A percentile compares a stretch with the other conserved stretches of the same genome.
Conservation (phyloP, 2,329 filamentous ascomycete genomes). For the Apiospora hydei region DNA sequence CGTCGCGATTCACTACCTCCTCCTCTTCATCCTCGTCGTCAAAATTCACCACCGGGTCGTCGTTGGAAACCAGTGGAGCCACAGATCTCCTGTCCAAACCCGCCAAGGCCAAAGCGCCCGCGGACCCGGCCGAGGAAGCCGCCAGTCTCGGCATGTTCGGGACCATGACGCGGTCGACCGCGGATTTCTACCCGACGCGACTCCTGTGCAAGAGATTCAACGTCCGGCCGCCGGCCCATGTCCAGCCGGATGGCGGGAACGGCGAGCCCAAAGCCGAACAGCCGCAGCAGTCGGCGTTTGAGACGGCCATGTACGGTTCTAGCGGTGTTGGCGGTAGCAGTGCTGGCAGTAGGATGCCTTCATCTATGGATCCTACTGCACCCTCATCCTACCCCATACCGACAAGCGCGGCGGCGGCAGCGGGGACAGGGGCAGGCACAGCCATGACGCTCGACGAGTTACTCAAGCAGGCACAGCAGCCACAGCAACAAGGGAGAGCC, state of each 20-base stretch:
- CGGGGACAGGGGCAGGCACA: neutral
- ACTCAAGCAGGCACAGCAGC: constrained; percentile 37
- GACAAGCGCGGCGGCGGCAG: neutral
- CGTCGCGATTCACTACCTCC: constrained; percentile 85
- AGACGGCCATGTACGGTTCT: neutral
- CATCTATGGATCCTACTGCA: neutral
- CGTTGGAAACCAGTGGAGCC: neutral
- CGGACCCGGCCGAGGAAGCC: constrained; percentile 84
- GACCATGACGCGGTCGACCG: constrained; percentile 75
- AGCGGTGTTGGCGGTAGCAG: neutral
- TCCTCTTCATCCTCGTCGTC: constrained; percentile 42
- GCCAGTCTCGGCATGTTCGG: constrained; percentile 94
- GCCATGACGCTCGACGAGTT: constrained; percentile 44
- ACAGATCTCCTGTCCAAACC: constrained; percentile 35
- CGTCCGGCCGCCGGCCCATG: constrained; percentile 77
- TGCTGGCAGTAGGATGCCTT: neutral
- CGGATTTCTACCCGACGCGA: constrained; percentile 80
- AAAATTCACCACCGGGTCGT: neutral
- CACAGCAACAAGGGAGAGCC: neutral
- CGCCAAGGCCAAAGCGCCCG: constrained; percentile 58
- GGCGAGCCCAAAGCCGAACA: constrained; percentile 21
- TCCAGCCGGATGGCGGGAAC: constrained; percentile 59
- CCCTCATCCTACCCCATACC: neutral
- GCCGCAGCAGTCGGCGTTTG: neutral
- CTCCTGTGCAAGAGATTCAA: constrained; percentile 95